These are phyloP conservation scores for Fraxinus paxiana DNA, from an alignment of 305 asterid genomes.

Conservation along the genomic window DNA sequence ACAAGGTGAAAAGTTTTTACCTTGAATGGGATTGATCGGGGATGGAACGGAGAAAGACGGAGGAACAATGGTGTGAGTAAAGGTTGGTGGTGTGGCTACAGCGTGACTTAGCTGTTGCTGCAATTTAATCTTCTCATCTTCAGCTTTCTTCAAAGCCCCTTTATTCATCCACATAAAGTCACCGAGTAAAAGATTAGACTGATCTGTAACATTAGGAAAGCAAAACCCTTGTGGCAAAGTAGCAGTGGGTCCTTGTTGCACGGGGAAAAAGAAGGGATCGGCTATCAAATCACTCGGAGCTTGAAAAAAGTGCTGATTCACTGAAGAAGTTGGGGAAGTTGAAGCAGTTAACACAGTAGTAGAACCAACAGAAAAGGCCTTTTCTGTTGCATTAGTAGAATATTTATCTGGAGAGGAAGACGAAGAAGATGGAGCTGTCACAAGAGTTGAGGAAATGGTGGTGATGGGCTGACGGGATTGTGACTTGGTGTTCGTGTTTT, in stretches of 20 bases:
- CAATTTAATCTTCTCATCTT: background rate
- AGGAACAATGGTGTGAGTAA: conserved; percentile 20
- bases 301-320: conserved; percentile 51
- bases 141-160: conserved; percentile 18
- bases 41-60: conserved; percentile 32
- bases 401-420: conserved; percentile 53
- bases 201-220: conserved; percentile 18
- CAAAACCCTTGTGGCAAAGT: conserved; percentile 21
- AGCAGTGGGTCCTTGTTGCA: conserved; percentile 32
- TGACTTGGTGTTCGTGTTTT: conserved; percentile 30
- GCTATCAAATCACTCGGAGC: conserved; percentile 33
- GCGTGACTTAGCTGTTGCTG: conserved; percentile 27
- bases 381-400: conserved; percentile 31
- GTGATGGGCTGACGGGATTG: conserved; percentile 8
- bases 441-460: background rate
- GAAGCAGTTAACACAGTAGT: conserved; percentile 22
- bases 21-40: conserved; percentile 37
- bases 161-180: conserved; percentile 26
- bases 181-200: conserved; percentile 18
- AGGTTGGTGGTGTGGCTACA: conserved; percentile 14
- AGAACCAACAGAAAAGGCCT: conserved; percentile 31
- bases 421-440: conserved; percentile 27
- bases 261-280: conserved; percentile 48
- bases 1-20: conserved; percentile 24
- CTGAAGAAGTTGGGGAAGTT: conserved; percentile 54